phyloP scores from a whole-genome alignment of 23 red algal genomes.

The Gracilariopsis chorda region DNA sequence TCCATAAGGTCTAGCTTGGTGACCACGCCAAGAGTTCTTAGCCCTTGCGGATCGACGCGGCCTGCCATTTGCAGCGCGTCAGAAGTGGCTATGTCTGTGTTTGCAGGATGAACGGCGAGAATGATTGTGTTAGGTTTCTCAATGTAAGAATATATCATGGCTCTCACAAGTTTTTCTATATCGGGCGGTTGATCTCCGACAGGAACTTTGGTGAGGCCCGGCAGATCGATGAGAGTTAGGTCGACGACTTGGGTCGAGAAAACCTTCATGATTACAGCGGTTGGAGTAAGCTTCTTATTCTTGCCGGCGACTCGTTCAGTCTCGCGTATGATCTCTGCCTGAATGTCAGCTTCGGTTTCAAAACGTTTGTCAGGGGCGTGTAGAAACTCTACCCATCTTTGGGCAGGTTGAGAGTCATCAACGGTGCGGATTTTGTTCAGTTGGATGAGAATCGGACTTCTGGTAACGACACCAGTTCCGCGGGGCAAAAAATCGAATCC shows the following conservation, averaged over 20 bases:
- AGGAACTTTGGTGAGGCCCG: conserved; percentile 96
- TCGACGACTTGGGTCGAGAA: conserved; percentile 94
- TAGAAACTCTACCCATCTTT: conserved; percentile 89
- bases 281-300: conserved; percentile 91
- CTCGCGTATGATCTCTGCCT: conserved; percentile 80
- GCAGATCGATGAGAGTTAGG: conserved; percentile 96
- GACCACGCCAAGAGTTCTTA: conserved; percentile 93
- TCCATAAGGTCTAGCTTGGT: conserved; percentile 99
- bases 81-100: conserved; percentile 91
- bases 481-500: conserved; percentile 92
- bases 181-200: conserved; percentile 98
- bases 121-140: conserved; percentile 91
- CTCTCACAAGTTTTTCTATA: conserved; percentile 91
- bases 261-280: conserved; percentile 88
- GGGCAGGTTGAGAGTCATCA: background rate
- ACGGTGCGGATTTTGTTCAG: conserved; percentile 62
- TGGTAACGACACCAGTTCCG: conserved; percentile 91
- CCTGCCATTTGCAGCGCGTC: conserved; percentile 97
- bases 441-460: conserved; percentile 93
- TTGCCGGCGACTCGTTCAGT: conserved; percentile 87
- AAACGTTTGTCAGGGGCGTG: conserved; percentile 75
- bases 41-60: conserved; percentile 83
- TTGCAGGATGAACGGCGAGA: conserved; percentile 96
- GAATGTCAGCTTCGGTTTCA: conserved; percentile 74
- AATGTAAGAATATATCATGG: conserved; percentile 94